Conservation (phyloP, 2,329 filamentous ascomycete species). For the Cladosporium sp. region DNA sequence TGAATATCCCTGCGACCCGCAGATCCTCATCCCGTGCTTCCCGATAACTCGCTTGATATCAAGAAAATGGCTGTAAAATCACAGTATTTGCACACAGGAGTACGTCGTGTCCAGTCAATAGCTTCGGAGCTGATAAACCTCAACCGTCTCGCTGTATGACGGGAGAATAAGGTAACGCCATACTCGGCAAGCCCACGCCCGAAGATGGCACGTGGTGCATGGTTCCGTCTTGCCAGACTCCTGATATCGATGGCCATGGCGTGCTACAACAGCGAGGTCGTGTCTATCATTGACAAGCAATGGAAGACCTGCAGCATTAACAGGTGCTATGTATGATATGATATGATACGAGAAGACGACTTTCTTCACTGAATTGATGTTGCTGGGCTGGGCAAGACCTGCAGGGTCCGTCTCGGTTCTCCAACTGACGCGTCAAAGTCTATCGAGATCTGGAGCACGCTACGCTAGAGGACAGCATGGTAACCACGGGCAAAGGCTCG, state of each 20-base stretch:
- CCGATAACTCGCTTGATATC: background rate
- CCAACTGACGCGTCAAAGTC: conserved; percentile 1
- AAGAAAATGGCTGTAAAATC: too few species aligned
- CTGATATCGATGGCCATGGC: background rate
- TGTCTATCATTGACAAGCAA: background rate
- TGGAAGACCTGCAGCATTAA: too few species aligned
- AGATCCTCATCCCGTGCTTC: conserved; percentile 2
- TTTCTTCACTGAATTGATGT: background rate
- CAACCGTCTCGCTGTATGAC: background rate
- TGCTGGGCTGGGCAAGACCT: background rate
- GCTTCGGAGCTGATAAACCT: background rate
- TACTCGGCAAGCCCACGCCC: background rate
- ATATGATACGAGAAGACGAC: background rate
- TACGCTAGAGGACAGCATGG: background rate
- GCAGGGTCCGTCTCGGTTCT: background rate
- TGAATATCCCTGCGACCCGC: background rate
- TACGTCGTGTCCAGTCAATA: too few species aligned
- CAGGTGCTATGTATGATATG: background rate
- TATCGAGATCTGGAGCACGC: background rate
- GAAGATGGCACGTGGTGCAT: background rate
- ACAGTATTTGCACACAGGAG: too few species aligned
- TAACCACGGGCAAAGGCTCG: background rate
- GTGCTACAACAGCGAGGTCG: background rate
- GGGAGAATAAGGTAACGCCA: background rate
- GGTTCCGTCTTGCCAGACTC: background rate